phyloP scores from a whole-genome alignment of 108 stramenopile species.

The Chaetoceros tenuissimus region DNA sequence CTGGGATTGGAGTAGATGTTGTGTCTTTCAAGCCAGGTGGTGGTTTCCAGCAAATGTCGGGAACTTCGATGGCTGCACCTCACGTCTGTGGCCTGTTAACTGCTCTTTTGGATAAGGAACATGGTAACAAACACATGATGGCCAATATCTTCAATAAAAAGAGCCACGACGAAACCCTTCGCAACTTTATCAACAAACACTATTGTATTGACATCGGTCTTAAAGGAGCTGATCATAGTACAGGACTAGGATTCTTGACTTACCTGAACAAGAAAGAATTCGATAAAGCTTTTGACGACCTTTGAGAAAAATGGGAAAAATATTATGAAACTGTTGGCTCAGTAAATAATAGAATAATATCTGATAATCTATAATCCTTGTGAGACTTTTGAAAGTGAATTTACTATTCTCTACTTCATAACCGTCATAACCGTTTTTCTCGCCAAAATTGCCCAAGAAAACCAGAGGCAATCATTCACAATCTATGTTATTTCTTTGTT shows the following conservation, averaged over 20 bases:
- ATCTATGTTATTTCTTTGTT: too few species aligned
- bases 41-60: constrained; percentile 9
- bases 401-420: too few species aligned
- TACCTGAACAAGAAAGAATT: constrained; percentile 2
- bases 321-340: too few species aligned
- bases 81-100: constrained; percentile 5
- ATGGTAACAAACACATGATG: constrained; percentile 5
- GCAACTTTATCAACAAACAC: background rate
- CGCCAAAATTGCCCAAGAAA: too few species aligned
- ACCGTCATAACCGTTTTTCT: too few species aligned
- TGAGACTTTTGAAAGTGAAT: too few species aligned
- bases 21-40: constrained; percentile 7
- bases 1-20: constrained; percentile 10
- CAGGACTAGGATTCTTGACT: constrained; percentile 8
- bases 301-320: too few species aligned
- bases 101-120: too few species aligned
- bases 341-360: too few species aligned
- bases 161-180: background rate
- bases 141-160: constrained; percentile 1
- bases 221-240: constrained; percentile 3
- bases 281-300: too few species aligned
- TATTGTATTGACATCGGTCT: constrained; percentile 6
- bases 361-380: too few species aligned
- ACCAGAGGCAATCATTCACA: too few species aligned
- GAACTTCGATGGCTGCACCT: constrained; percentile 5